phyloP scores from a whole-genome alignment of 768 basidiomycete genomes.

The Agaricus sinodeliciosus region DNA sequence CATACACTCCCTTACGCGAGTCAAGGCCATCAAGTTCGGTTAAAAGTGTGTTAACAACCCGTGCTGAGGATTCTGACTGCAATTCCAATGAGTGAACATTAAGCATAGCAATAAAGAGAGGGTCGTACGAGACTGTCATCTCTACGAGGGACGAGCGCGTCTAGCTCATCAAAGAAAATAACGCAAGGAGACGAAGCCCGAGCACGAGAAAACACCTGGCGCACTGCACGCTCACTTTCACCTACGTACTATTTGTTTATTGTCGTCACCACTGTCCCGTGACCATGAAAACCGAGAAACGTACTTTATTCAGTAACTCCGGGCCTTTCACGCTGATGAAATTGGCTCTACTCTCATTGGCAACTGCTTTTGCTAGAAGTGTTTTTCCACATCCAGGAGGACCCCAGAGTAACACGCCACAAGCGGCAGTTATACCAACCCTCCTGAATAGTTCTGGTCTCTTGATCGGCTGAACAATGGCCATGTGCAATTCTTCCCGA shows the following conservation, averaged over 20 bases:
- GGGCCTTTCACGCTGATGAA: conserved; percentile 99
- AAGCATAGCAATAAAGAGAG: not conserved
- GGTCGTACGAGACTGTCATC: conserved; percentile 78
- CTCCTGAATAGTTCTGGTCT: conserved; percentile 83
- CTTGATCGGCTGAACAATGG: conserved; percentile 91
- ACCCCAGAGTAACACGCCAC: conserved; percentile 97
- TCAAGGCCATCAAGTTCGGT: conserved; percentile 94
- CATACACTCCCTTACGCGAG: conserved; percentile 79
- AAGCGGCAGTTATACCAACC: conserved; percentile 87
- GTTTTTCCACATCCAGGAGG: conserved; percentile 99
- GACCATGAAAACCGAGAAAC: not conserved
- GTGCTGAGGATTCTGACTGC: conserved; percentile 87
- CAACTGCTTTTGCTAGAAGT: conserved; percentile 94
- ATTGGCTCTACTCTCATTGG: conserved; percentile 91
- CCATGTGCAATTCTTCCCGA: conserved; percentile 93
- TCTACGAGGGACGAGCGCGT: conserved; percentile 84
- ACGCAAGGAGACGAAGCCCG: conserved; percentile 92
- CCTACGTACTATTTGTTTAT: conserved; percentile 73
- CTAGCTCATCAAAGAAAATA: conserved; percentile 93
- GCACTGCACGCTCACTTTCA: conserved; percentile 91
- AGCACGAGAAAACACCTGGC: conserved; percentile 92
- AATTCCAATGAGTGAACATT: not conserved
- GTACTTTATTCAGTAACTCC: conserved; percentile 91
- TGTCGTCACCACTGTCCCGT: not conserved
- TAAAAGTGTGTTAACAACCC: conserved; percentile 90